These are phyloP conservation scores for Phytophthora melonis DNA, from an alignment of 352 stramenopile genomes.

Conservation along the genomic window DNA sequence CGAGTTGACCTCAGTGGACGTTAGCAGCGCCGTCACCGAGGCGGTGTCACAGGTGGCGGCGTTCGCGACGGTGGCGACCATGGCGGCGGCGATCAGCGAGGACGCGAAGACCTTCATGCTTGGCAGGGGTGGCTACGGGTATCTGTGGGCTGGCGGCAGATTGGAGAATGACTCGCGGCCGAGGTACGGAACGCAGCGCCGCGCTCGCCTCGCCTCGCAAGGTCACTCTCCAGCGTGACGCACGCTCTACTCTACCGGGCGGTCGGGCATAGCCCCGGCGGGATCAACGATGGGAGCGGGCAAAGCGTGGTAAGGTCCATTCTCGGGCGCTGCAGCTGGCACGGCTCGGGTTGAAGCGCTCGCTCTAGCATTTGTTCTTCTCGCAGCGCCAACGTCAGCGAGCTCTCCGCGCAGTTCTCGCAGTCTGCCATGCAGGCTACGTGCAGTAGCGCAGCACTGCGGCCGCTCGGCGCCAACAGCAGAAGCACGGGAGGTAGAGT, in stretches of 20 bases:
- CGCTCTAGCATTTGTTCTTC: neutral
- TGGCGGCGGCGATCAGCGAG: slow-evolving; percentile 27
- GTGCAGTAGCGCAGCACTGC: neutral
- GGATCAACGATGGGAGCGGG: slow-evolving; percentile 14
- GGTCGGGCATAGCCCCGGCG: slow-evolving; percentile 27
- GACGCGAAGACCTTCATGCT: slow-evolving; percentile 43
- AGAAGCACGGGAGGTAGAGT: slow-evolving; percentile 1
- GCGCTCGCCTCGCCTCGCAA: no score
- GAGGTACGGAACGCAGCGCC: slow-evolving; percentile 13
- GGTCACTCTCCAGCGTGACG: neutral
- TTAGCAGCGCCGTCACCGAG: slow-evolving; percentile 30
- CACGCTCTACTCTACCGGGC: slow-evolving; percentile 18
- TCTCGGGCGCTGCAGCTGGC: neutral
- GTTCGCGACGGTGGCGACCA: slow-evolving; percentile 24
- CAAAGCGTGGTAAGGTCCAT: slow-evolving; percentile 21
- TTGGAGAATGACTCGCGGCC: slow-evolving; percentile 24
- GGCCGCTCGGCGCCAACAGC: neutral
- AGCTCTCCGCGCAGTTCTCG: neutral
- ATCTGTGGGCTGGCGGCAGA: slow-evolving; percentile 32
- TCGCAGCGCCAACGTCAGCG: neutral
- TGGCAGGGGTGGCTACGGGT: slow-evolving; percentile 5
- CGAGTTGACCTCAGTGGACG: slow-evolving; percentile 18
- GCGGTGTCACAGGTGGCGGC: slow-evolving; percentile 37
- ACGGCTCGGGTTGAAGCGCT: slow-evolving; percentile 10
- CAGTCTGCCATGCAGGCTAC: neutral